Evolutionary conservation across 352 stramenopile species (phyloP), one percentile per base, ranked within the genome.

Genomic region (Globisporangium paddicum): DNA sequence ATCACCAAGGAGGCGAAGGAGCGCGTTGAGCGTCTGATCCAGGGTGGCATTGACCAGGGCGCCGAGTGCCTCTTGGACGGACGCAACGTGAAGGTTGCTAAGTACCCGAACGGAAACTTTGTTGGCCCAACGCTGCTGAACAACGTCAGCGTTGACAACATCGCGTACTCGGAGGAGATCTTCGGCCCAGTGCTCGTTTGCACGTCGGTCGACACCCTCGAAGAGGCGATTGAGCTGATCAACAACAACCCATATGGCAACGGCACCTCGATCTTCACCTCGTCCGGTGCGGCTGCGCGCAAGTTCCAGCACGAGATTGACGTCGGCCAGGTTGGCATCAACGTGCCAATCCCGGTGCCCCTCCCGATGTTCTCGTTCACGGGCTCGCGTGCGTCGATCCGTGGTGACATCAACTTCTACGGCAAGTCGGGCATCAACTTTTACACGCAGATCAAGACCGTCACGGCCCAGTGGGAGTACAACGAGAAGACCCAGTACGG

Each of bases 311-410:
- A 97, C 67, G 93, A 98, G 63, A 90, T 99, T 49, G 87, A 99
- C 67, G 95, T 98, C 8, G 96, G 96, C 35, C 96, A 98, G 74
- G 93, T 99, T 23, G 94, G 94, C 37, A 96, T 98, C 65, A 98
- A 98, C 78, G 92, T 98, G 38, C 93, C 96, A 32, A 99, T 99
- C 70, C 97, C 97, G 1, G 97, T 99, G 44, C 97, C 97, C 5
- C 77, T 99, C 2, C 95, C 95, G 38, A 97, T 98, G 72, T 99
- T 99, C 73, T 98, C 88, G 32, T 99, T 99, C 83, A 99, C 97
- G 11, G 96, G 97, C 28, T 98, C 86, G 58, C 86, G 95, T 42
- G 86, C 65, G 25, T 98, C 89, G 49, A 98, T 99, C 71, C 78
- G 86, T 26, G 97, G 97, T 7, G 96, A 98, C 77, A 61, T 98